Evolutionary conservation across 2,329 filamentous ascomycete species (phyloP).

Genomic region (Colletotrichum liriopes): DNA sequence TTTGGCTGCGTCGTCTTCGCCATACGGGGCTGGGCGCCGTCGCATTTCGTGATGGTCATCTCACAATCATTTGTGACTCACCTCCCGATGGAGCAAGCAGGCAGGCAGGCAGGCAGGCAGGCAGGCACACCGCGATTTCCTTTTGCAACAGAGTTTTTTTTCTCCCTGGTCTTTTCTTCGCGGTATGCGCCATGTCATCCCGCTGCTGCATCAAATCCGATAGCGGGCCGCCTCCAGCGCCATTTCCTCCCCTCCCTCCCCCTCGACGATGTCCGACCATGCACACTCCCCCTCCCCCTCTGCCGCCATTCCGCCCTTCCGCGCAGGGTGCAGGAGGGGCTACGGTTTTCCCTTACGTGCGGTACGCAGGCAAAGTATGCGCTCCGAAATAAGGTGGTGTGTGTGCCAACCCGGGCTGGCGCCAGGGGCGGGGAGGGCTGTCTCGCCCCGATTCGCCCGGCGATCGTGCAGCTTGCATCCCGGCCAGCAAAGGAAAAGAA

Average conservation of each 20-base stretch:
- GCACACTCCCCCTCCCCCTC: conserved; percentile 21
- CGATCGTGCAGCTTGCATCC: conserved; percentile 37
- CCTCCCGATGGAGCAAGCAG: neutral
- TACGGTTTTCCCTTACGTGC: conserved; percentile 36
- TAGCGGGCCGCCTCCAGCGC: conserved; percentile 30
- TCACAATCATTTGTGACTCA: conserved; percentile 12
- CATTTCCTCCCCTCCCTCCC: neutral
- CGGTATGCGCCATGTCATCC: conserved; percentile 7
- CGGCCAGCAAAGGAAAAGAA: neutral
- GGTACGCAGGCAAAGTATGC: conserved; percentile 12
- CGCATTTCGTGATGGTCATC: neutral
- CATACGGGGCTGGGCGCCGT: neutral
- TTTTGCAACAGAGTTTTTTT: neutral
- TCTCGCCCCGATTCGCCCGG: conserved; percentile 36
- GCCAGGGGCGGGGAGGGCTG: neutral
- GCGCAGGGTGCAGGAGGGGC: conserved; percentile 4
- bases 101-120: too few relatives aligned
- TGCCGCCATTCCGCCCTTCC: conserved; percentile 11
- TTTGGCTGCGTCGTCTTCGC: neutral
- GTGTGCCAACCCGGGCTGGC: conserved; percentile 9
- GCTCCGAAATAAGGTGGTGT: conserved; percentile 13
- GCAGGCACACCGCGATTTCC: conserved; percentile 13
- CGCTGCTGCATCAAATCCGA: conserved; percentile 27
- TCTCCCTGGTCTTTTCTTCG: neutral
- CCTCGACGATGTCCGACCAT: conserved; percentile 2